Evolutionary conservation across 1,284 basidiomycete genomes (phyloP).

Genomic region (Limonomyces culmigenus): DNA sequence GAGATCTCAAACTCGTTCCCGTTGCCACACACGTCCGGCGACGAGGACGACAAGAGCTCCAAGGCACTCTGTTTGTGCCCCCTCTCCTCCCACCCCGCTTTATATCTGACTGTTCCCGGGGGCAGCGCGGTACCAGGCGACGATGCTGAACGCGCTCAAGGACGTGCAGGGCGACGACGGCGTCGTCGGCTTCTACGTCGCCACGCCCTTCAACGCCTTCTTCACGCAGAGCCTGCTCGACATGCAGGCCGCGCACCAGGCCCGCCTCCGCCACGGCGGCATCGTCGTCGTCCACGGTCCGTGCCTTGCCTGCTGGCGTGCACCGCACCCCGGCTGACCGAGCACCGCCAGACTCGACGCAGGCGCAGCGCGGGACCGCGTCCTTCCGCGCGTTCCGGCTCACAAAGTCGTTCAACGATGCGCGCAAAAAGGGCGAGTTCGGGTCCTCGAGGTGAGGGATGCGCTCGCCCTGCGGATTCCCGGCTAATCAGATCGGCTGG

Average conservation of each 20-base stretch:
- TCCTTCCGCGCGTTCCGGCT: constrained; percentile 87
- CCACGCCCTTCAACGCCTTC: constrained; percentile 81
- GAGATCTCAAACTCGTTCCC: constrained; percentile 91
- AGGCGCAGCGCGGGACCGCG: constrained; percentile 72
- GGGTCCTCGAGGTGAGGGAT: constrained; percentile 57
- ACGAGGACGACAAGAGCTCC: constrained; percentile 63
- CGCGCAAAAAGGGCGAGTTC: constrained; percentile 79
- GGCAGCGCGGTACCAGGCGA: constrained; percentile 65
- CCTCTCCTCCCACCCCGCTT: background rate
- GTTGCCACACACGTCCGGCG: constrained; percentile 52
- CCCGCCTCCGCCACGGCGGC: constrained; percentile 70
- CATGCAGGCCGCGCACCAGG: constrained; percentile 73
- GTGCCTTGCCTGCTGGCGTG: constrained; percentile 8
- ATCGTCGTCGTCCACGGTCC: constrained; percentile 81
- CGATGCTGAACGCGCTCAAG: constrained; percentile 76
- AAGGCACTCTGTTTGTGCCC: constrained; percentile 49
- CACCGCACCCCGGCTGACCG: background rate
- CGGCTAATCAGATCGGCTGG: constrained; percentile 5
- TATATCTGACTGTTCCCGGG: constrained; percentile 4
- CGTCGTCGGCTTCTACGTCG: constrained; percentile 94
- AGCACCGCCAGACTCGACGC: constrained; percentile 36
- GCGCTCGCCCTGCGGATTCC: constrained; percentile 7
- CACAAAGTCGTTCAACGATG: constrained; percentile 70
- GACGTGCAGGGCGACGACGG: constrained; percentile 92
- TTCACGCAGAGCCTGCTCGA: constrained; percentile 83